Evolutionary conservation across 1,284 basidiomycete genomes (phyloP).

Genomic region (Puccinia coronata): DNA sequence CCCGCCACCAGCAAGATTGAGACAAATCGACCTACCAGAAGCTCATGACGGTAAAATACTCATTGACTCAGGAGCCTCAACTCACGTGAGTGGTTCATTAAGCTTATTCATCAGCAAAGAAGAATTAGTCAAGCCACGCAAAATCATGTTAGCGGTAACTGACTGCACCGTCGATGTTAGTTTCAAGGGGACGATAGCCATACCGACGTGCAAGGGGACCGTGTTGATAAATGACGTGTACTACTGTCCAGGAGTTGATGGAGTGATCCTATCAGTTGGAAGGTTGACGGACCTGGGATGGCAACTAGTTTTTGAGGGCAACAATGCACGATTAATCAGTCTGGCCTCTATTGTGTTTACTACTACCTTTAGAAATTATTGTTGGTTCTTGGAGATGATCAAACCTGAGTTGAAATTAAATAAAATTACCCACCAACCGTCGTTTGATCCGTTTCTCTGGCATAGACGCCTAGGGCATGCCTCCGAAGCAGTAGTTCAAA

Average conservation of each 20-base stretch:
- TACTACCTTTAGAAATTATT: background rate
- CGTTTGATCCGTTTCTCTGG: background rate
- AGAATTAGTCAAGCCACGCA: background rate
- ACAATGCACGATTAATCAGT: too few relatives aligned
- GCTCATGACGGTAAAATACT: background rate
- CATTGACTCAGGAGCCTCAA: background rate
- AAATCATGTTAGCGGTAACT: background rate
- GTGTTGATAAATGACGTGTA: background rate
- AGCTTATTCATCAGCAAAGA: too few relatives aligned
- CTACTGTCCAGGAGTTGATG: too few relatives aligned
- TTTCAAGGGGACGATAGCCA: too few relatives aligned
- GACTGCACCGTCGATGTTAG: background rate
- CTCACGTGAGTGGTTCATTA: too few relatives aligned
- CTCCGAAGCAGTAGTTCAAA: background rate
- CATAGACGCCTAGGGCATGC: too few relatives aligned
- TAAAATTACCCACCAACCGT: slow-evolving; percentile 5
- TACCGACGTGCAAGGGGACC: background rate
- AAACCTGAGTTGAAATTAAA: background rate
- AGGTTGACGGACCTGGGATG: background rate
- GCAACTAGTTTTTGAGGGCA: too few relatives aligned
- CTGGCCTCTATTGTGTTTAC: background rate
- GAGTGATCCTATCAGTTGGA: slow-evolving; percentile 1
- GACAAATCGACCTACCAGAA: background rate
- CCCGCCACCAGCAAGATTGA: background rate
- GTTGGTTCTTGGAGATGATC: background rate